Evolutionary conservation across 257 asterid genomes (phyloP), one percentile per base, ranked within the genome.

Genomic region (Petunia axillaris): DNA sequence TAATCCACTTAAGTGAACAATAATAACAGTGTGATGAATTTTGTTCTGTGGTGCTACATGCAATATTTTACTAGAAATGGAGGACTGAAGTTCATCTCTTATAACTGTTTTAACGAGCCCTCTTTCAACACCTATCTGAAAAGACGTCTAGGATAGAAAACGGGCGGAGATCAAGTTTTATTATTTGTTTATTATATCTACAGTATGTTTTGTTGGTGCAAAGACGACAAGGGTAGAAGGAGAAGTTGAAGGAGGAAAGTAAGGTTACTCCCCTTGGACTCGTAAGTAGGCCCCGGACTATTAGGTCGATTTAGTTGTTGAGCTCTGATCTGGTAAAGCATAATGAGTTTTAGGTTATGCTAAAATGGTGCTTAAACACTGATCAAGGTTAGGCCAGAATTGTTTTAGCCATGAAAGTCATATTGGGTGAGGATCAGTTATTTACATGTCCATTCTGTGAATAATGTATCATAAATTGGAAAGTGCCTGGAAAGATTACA

Each of bases 1-100:
- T 50, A 73, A 73, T 50, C 44, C 78, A 73, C 13, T 6, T 50
- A 73, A 50, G 62, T 73, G 35, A 73, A 73, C 62, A 35, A 73
- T 25, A 46, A 48, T 11, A 50, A 36, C 62, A 25, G 35, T 2
- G 76, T 73, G 62, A 48, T 73, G 62, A 50, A 11, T 71, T 71
- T 48, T 71, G 43, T 48, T 48, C 25, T 71, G 46, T 35, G 60
- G 59, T 71, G 44, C 35, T 71, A 59, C 77, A 13, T 7, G 25
- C 60, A 48, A 25, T 46, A 71, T 46, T 70, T 9, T 46, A 25
- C 77, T 46, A 48, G 77, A 71, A 71, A 71, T 70, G 58, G 58
- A 70, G 57, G 39, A 43, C 57, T n/a, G 57, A 16, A 68, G 8
- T 4, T 46, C 58, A 25, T 46, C 41, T 43, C n/a, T 70, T 16